Evolutionary conservation across 148 eudicot genomes (phyloP).

Genomic region (Camellia lanceoleosa): DNA sequence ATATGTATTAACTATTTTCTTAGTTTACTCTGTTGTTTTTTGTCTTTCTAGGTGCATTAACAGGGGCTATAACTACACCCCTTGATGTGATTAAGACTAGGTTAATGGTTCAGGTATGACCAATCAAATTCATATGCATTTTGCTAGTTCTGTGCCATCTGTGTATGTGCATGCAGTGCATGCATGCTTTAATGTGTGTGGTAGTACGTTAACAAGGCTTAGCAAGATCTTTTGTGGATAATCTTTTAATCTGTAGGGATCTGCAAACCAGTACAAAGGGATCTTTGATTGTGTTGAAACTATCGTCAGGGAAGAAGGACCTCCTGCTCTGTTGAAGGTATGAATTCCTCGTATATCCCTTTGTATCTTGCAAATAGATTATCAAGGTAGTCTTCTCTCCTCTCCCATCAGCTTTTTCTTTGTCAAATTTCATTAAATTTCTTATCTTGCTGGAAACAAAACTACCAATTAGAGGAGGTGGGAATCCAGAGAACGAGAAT

Average conservation of each 20-base stretch:
- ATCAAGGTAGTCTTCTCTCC: background rate
- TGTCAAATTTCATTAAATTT: background rate
- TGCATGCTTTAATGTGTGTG: background rate
- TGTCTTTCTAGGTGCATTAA: constrained; percentile 60
- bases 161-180: background rate
- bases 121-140: constrained; percentile 3
- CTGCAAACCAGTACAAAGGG: constrained; percentile 83
- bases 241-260: constrained; percentile 49
- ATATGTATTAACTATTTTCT: background rate
- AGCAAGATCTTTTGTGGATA: background rate
- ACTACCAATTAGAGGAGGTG: background rate
- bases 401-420: background rate
- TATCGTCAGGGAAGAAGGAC: constrained; percentile 78
- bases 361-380: background rate
- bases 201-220: background rate
- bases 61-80: constrained; percentile 93
- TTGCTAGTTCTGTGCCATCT: background rate
- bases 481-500: background rate
- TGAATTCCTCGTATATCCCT: background rate
- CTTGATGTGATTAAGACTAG: constrained; percentile 95
- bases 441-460: background rate
- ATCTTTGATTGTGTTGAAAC: constrained; percentile 71
- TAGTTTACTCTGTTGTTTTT: background rate
- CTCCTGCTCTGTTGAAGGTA: constrained; percentile 84
- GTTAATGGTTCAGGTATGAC: constrained; percentile 79